Percentiles rank a stretch among this genome's conserved stretches.
Evolutionary conservation across 352 stramenopile genomes (phyloP).

Genomic region (Halophytophthora polymorphica): DNA sequence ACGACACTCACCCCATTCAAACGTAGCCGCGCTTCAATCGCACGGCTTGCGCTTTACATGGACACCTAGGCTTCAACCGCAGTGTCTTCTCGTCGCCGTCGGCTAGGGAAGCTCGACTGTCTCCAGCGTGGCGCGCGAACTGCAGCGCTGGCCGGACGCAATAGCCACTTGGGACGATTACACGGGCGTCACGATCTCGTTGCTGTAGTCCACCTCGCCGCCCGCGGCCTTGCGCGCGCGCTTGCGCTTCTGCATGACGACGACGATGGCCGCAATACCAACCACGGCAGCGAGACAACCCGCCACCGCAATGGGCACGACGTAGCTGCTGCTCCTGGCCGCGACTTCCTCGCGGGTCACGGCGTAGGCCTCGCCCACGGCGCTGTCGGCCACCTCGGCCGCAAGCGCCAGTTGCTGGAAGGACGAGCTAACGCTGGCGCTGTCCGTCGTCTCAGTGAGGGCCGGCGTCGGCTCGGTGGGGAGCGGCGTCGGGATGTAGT

Average conservation of each 20-base stretch:
- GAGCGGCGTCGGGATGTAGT: conserved; percentile 11
- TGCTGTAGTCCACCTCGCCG: conserved; percentile 31
- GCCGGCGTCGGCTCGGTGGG: conserved; percentile 13
- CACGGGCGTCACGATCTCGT: conserved; percentile 31
- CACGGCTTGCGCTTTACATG: no score
- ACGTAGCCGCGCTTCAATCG: no score
- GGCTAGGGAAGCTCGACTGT: no score
- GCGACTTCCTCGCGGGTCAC: conserved; percentile 29
- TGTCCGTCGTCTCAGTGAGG: conserved; percentile 7
- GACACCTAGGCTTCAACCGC: no score
- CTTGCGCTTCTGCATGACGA: conserved; percentile 42
- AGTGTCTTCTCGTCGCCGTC: no score
- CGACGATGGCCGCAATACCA: conserved; percentile 31
- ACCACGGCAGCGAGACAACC: conserved; percentile 43
- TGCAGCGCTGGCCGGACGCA: no score
- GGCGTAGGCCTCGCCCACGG: conserved; percentile 26
- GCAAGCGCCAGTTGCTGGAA: conserved; percentile 1
- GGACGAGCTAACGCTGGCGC: background rate
- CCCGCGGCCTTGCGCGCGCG: conserved; percentile 3
- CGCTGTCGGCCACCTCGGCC: conserved; percentile 12
- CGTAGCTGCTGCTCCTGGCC: conserved; percentile 11
- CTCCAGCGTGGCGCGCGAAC: no score
- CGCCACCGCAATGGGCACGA: conserved; percentile 26
- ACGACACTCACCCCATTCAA: no score
- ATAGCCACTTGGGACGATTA: background rate